Evolutionary conservation across 257 asterid genomes (phyloP), one percentile per base, ranked within the genome.

Genomic region (Solanum medicagineum): DNA sequence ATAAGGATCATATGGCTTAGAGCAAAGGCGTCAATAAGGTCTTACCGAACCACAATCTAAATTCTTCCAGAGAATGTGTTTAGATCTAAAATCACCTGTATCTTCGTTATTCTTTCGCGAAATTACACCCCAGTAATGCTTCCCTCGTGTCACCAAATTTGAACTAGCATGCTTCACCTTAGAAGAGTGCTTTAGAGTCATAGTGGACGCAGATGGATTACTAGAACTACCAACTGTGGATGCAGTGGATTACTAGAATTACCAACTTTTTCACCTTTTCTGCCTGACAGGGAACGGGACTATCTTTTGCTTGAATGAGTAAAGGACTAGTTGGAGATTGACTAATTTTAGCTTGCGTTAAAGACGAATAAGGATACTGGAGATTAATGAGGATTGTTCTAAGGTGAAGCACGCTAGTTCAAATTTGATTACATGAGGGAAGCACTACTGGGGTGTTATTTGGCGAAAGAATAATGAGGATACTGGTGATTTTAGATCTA

Each of bases 21-120:
- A 42, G 88, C 99, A 95, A 81, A 93, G 94, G 65, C 88, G 91
- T 86, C 99, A 95, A 56, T 8, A 9, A 53, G 94, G 92, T 63
- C 83, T 84, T 51, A 77, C 55, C 69, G 80, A 81, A 85, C 57
- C 83, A 82, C 59, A 53, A 36, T 79, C 69, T 16, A 83, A 84
- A 84, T 86, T 84, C 55, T 93, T 97, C 90, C 84, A 85, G 79
- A 95, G 91, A 90, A 95, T 85, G 90, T 94, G 87, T 40, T 84
- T 92, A 74, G 45, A 73, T 87, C 94, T 90, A 89, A 95, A 95
- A 60, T 92, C 95, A 22, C 51, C 95, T 44, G 89, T 88, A 70
- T 91, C 93, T 10, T 80, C 54, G 15, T 85, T 86, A 49, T 86
- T 90, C 92, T 90, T 94, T 89, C 87, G 91, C 97, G 97, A 93